Conservation (phyloP, 176 grass and related monocot species). For the Juncus effusus region DNA sequence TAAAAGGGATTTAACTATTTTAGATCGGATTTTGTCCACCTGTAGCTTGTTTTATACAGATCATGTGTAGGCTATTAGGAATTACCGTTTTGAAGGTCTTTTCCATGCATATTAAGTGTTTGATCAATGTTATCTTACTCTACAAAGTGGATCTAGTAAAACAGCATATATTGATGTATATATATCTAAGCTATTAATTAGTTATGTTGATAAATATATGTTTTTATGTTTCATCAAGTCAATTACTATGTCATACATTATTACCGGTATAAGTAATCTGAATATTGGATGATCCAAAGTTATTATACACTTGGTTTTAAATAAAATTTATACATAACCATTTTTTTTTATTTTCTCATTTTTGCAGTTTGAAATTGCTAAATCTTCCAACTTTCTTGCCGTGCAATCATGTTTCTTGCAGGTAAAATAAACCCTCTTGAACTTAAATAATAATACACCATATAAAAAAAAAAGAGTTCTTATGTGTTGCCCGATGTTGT, state of each 20-base stretch:
- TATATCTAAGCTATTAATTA: neutral
- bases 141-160: too few relatives aligned
- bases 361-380: conserved; percentile 71
- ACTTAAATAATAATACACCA: neutral
- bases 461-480: neutral
- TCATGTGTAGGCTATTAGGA: neutral
- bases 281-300: too few relatives aligned
- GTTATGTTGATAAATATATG: neutral
- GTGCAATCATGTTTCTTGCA: conserved; percentile 87
- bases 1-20: neutral
- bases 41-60: neutral
- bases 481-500: neutral
- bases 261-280: too few relatives aligned
- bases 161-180: neutral
- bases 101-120: conserved; percentile 11
- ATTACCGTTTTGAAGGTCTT: neutral
- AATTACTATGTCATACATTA: too few relatives aligned
- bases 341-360: neutral
- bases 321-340: neutral
- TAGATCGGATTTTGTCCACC: neutral
- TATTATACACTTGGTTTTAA: too few relatives aligned
- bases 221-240: too few relatives aligned
- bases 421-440: conserved; percentile 23
- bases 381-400: conserved; percentile 65
- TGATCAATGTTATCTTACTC: neutral